Evolutionary conservation across 495 filamentous ascomycete genomes (phyloP), one percentile per base, ranked within the genome.

Genomic region (Penicillium bialowiezense): DNA sequence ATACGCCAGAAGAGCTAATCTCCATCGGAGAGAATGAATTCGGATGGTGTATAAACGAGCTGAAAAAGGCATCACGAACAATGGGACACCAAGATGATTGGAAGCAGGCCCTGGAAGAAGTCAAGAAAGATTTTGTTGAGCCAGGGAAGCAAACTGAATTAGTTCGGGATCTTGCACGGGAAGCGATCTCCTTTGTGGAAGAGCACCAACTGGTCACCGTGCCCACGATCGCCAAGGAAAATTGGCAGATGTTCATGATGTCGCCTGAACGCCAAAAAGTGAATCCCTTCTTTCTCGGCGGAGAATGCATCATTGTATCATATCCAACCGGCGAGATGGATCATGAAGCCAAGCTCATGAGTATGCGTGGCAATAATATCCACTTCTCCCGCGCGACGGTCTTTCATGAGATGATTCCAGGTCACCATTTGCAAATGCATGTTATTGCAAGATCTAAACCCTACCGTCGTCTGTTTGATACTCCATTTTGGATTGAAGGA

Each of bases 401-500:
- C 7, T 77, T 77, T 51, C 76, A 81, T 58, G 77, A 81, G 61
- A 70, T 79, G 65, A 75, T 81, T 24, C 76, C 77, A 0, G 75
- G 76, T 13, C 75, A 81, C 53, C 75, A 75, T 42, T 59, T 81
- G 24, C 77, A 81, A 47, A 50, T 72, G 32, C 68, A 71, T 50
- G 57, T 71, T 35, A 67, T 66, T 15, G 63, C 63, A 9, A 69
- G 75, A 9, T 55, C 69, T 44, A 62, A 52, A 41, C 66, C 73
- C 5, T 74, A 81, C 55, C 71, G 76, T 10, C 49, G 54, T 15
- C 45, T 78, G 2, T 79, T 79, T 52, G 62, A 65, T 36, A 81
- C 75, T 1, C 76, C 75, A 1, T 81, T 80, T 52, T 78, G 63
- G 63, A 70, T 77, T 18, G 77, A 81, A 61, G 77, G n/a, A n/a